phyloP scores from a whole-genome alignment of 2,329 filamentous ascomycete species.

The Verticillium tricorpus region DNA sequence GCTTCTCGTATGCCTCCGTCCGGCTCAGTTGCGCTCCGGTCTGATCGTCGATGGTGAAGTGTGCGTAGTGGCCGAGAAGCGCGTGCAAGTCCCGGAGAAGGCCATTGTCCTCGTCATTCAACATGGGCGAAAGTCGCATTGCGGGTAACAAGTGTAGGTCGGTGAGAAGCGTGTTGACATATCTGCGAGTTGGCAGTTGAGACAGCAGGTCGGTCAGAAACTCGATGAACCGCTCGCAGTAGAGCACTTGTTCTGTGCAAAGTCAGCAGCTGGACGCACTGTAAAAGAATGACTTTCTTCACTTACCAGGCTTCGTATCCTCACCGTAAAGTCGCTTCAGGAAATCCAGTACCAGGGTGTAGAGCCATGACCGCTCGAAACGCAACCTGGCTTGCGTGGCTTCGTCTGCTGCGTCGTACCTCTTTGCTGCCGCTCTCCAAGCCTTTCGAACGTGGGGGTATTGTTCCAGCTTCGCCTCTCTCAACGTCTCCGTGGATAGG shows the following conservation, averaged over 20 bases:
- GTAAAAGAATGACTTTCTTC: neutral
- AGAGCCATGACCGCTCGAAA: conserved; percentile 93
- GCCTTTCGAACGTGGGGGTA: conserved; percentile 75
- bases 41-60: conserved; percentile 89
- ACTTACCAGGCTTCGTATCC: conserved; percentile 40
- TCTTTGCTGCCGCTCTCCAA: conserved; percentile 82
- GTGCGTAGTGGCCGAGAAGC: conserved; percentile 80
- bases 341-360: conserved; percentile 80
- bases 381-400: conserved; percentile 70
- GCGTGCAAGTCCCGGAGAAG: conserved; percentile 76
- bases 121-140: conserved; percentile 74
- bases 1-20: conserved; percentile 71
- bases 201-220: conserved; percentile 87
- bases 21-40: conserved; percentile 71
- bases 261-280: conserved; percentile 18
- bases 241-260: conserved; percentile 60
- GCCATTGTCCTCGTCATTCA: conserved; percentile 66
- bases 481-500: conserved; percentile 69
- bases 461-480: conserved; percentile 69
- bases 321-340: conserved; percentile 64
- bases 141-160: conserved; percentile 80
- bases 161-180: conserved; percentile 82
- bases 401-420: conserved; percentile 84
- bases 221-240: conserved; percentile 91
- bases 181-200: conserved; percentile 87